Conservation (phyloP, 257 asterid species). For the Thymus quinquecostatus region DNA sequence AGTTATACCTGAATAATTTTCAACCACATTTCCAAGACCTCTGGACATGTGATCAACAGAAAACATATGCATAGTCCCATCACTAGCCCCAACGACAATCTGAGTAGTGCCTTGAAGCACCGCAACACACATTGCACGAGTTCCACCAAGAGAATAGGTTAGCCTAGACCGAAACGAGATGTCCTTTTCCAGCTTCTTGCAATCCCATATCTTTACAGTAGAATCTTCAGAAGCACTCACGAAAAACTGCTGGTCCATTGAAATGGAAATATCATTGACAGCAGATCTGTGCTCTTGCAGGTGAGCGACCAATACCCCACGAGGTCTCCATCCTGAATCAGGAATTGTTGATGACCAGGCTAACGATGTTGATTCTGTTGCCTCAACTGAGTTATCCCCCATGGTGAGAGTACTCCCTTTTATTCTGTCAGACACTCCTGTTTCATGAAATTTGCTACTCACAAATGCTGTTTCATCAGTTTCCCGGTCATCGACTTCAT, state of each 20-base stretch:
- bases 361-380: conserved; percentile 60
- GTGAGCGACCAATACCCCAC: conserved; percentile 98
- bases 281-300: conserved; percentile 96
- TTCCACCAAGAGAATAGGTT: conserved; percentile 86
- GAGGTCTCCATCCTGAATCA: conserved; percentile 99
- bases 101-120: conserved; percentile 87
- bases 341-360: conserved; percentile 79
- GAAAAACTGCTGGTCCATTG: conserved; percentile 90
- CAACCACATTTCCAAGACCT: conserved; percentile 94
- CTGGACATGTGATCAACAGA: conserved; percentile 90
- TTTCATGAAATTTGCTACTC: conserved; percentile 65
- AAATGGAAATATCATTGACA: conserved; percentile 88
- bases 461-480: conserved; percentile 64
- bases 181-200: conserved; percentile 97
- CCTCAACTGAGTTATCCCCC: conserved; percentile 64
- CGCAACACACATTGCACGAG: conserved; percentile 82
- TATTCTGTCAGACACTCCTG: conserved; percentile 56
- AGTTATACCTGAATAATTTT: conserved; percentile 91
- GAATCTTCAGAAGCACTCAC: conserved; percentile 99
- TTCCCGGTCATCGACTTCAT: conserved; percentile 93
- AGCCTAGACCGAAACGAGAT: conserved; percentile 94
- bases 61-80: conserved; percentile 85
- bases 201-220: conserved; percentile 97
- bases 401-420: conserved; percentile 58
- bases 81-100: conserved; percentile 91